phyloP scores from a whole-genome alignment of 139 green algal species.

The Chlamydomonas sphaeroides region DNA sequence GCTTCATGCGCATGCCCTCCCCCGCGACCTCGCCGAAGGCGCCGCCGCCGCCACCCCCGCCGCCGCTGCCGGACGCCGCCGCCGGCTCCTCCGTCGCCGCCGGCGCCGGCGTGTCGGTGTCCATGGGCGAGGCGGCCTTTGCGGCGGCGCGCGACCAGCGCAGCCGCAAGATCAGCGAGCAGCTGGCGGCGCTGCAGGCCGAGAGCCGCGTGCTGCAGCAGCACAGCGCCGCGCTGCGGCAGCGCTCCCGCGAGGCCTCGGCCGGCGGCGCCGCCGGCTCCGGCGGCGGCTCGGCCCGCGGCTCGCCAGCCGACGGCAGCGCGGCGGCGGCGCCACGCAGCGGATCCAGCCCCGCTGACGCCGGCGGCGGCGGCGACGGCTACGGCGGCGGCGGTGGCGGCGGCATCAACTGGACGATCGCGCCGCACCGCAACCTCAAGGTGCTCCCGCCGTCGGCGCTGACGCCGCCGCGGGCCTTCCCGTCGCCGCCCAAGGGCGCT shows the following conservation, averaged over 20 bases:
- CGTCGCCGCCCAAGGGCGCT: slow-evolving; percentile 1
- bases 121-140: not conserved
- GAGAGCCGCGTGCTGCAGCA: slow-evolving; percentile 56
- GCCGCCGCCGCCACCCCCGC: too few relatives aligned
- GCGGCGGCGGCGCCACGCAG: too few relatives aligned
- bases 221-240: slow-evolving; percentile 45
- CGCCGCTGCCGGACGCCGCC: not conserved
- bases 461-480: not conserved
- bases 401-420: slow-evolving; percentile 27
- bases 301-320: not conserved
- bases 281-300: too few relatives aligned
- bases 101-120: not conserved
- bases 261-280: too few relatives aligned
- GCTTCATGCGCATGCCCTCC: too few relatives aligned
- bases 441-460: not conserved
- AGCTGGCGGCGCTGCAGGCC: slow-evolving; percentile 58
- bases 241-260: slow-evolving; percentile 52
- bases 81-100: not conserved
- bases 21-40: too few relatives aligned
- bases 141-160: slow-evolving; percentile 28
- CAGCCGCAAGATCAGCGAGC: slow-evolving; percentile 46
- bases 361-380: not conserved
- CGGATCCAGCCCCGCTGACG: too few relatives aligned
- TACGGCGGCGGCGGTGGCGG: not conserved
- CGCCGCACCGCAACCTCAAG: not conserved